These are phyloP conservation scores for Coccomyxa subellipsoidea DNA, from an alignment of 163 green algal species.

Conservation along the genomic window DNA sequence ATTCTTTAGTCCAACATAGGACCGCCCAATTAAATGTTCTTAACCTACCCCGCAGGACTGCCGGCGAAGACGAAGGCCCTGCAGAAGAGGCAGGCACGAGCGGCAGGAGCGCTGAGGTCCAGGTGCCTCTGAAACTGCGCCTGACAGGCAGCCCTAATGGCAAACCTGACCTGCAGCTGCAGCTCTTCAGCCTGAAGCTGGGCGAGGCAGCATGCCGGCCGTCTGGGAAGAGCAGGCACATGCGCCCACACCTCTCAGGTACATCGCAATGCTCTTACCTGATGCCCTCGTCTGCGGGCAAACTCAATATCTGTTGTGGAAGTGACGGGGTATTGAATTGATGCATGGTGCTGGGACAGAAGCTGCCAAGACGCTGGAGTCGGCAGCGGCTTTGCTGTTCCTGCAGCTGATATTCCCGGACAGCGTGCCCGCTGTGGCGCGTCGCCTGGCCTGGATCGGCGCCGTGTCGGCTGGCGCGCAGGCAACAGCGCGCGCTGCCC, in stretches of 20 bases:
- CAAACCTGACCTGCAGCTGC: slow-evolving; percentile 16
- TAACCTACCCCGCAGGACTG: background rate
- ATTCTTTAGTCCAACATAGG: too few species aligned
- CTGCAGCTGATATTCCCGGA: slow-evolving; percentile 26
- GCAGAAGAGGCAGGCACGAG: background rate
- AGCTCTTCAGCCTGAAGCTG: slow-evolving; percentile 4
- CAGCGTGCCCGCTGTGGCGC: background rate
- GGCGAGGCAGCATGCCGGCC: background rate
- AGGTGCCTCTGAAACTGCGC: slow-evolving; percentile 9
- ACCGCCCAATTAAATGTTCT: too few species aligned
- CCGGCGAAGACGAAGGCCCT: background rate
- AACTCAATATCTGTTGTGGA: too few species aligned
- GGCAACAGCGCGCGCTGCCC: background rate
- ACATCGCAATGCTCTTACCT: too few species aligned
- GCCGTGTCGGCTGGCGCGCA: background rate
- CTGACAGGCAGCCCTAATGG: slow-evolving; percentile 20
- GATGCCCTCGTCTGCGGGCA: too few species aligned
- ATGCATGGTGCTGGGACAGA: background rate
- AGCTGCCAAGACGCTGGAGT: background rate
- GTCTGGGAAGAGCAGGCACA: background rate
- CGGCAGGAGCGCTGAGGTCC: background rate
- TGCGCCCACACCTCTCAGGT: background rate
- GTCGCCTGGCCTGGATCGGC: background rate
- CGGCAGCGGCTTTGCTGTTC: slow-evolving; percentile 3
- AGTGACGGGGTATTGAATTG: too few species aligned